Evolutionary conservation across 2,329 filamentous ascomycete genomes (phyloP), one percentile per base, ranked within the genome.

Genomic region (Hawksworthiomyces lignivorus): DNA sequence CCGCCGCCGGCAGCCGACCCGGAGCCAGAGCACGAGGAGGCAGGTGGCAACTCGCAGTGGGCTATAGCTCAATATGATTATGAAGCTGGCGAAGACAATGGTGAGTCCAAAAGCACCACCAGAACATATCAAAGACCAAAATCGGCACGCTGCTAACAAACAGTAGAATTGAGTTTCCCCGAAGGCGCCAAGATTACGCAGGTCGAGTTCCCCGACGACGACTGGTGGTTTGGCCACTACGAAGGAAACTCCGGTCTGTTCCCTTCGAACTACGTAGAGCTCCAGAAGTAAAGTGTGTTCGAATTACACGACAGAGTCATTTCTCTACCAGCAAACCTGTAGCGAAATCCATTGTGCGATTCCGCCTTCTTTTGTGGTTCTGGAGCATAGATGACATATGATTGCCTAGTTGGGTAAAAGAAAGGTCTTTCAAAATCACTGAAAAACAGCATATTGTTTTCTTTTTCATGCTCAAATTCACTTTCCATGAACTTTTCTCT

Each of bases 151-250:
- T 42, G 47, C 54, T 57, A 47, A 55, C 55, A 40, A 56, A 52
- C 68, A 22, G 37, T 53, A 80, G 75, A 80, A 53, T 57, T 80
- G 49, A 88, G 83, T 60, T 98, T 98, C 68, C 87, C 87, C 3
- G 92, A 98, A 56, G 83, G 84, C 22, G 90, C 85, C 29, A 87
- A 71, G 49, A 83, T 98, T 53, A 84, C 76, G 21, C 75, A 84
- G 56, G 69, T 98, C 50, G 87, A 96, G 68, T 97, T 97, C 64
- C 92, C 92, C 3, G 92, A 97, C 55, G 90, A 97, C 51, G 92
- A 98, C 59, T 98, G 92, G 92, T 98, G 92, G 92, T 84, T 90
- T 54, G 92, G 92, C 45, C 80, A 85, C 55, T 94, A 84, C 62
- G 73, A 80, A 20, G 88, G 88, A 38, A 75, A 82, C 44, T 75